These are phyloP conservation scores for Barnettozyma wickerhamii DNA, from an alignment of 805 yeast genomes.

Conservation along the genomic window DNA sequence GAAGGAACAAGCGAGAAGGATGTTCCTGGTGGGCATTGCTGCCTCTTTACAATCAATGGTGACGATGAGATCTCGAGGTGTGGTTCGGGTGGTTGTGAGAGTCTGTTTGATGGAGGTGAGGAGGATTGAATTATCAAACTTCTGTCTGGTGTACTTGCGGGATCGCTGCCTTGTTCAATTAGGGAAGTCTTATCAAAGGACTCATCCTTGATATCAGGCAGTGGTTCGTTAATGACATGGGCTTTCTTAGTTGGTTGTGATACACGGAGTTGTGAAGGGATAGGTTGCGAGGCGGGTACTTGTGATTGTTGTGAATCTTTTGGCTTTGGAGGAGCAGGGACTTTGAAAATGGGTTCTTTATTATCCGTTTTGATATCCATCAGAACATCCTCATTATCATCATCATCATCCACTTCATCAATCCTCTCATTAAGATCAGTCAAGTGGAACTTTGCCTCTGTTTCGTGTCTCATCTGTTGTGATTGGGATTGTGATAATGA, in stretches of 20 bases:
- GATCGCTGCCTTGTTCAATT: constrained; percentile 6
- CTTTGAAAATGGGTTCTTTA: constrained; percentile 18
- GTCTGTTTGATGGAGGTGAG: neutral
- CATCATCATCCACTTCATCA: constrained; percentile 2
- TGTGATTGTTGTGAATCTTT: constrained; percentile 1
- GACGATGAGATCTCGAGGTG: constrained; percentile 6
- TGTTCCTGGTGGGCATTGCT: constrained; percentile 47
- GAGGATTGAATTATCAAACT: neutral
- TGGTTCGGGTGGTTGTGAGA: neutral
- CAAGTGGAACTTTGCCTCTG: constrained; percentile 24
- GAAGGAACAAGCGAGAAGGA: constrained; percentile 58
- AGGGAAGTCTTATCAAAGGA: constrained; percentile 21
- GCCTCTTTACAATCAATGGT: constrained; percentile 15
- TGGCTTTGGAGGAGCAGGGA: constrained; percentile 16
- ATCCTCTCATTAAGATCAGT: constrained; percentile 4
- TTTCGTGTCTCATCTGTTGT: constrained; percentile 49
- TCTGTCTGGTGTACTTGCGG: constrained; percentile 7
- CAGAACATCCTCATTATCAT: too few relatives aligned
- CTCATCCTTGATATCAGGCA: constrained; percentile 10
- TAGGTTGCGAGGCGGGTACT: too few relatives aligned
- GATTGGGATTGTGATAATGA: constrained; percentile 70
- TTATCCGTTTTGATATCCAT: too few relatives aligned
- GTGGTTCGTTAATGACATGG: constrained; percentile 3
- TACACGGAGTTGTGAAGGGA: constrained; percentile 11
- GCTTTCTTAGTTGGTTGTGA: constrained; percentile 5